A percentile compares a stretch with the other conserved stretches of the same genome.
Conservation (phyloP, 331 rosid genomes). For the Malus hybrid region DNA sequence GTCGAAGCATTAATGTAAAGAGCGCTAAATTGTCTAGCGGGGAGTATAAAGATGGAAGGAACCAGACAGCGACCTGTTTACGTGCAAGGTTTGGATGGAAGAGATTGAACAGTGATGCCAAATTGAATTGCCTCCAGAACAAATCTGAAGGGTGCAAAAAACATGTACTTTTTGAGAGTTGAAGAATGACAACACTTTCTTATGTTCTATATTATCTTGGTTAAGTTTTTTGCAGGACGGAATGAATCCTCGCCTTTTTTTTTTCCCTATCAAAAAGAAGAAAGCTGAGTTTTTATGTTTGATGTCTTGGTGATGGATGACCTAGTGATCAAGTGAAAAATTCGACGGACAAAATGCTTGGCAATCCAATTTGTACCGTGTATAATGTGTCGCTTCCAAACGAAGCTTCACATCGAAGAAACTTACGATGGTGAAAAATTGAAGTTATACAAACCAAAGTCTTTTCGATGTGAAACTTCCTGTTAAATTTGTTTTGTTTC, state of each 20-base stretch:
- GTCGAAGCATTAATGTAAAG: constrained; percentile 1
- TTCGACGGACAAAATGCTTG: too few relatives aligned
- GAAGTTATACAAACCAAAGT: too few relatives aligned
- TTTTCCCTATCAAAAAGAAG: too few relatives aligned
- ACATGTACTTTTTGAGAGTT: not conserved
- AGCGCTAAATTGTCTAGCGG: not conserved
- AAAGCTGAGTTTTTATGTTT: too few relatives aligned
- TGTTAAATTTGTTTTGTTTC: not conserved
- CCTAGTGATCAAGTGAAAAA: too few relatives aligned
- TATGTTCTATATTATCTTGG: not conserved
- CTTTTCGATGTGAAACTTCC: too few relatives aligned
- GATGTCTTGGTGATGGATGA: too few relatives aligned
- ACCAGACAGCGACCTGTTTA: not conserved
- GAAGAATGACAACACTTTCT: not conserved
- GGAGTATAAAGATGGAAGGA: not conserved
- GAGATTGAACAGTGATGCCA: not conserved
- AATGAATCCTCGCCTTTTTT: too few relatives aligned
- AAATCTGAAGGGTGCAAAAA: not conserved
- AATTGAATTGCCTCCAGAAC: not conserved
- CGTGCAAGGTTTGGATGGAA: not conserved
- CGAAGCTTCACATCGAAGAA: too few relatives aligned
- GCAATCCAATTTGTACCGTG: too few relatives aligned
- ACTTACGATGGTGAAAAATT: too few relatives aligned
- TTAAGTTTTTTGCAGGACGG: not conserved
- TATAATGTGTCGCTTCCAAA: too few relatives aligned